Percentiles rank a stretch among this genome's conserved stretches.
phyloP scores from a whole-genome alignment of 148 eudicot species.

The Diospyros lotus region DNA sequence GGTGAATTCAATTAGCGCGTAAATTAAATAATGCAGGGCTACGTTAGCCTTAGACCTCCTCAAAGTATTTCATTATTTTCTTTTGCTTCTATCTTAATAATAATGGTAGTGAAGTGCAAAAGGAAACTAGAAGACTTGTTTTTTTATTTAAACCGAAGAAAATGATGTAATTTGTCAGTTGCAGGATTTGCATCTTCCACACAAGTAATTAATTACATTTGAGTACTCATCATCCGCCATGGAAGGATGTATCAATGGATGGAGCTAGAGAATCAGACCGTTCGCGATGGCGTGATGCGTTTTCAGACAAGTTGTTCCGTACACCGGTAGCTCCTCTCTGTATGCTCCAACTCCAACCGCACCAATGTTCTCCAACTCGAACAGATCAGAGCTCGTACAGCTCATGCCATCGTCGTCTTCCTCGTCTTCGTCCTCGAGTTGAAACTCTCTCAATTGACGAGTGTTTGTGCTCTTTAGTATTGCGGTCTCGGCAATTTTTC shows the following conservation, averaged over 20 bases:
- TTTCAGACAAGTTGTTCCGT: constrained; percentile 38
- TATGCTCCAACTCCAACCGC: constrained; percentile 26
- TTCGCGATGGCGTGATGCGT: constrained; percentile 36
- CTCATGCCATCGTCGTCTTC: constrained; percentile 40
- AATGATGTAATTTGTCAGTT: too few relatives aligned
- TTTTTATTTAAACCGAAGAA: too few relatives aligned
- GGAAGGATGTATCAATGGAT: not conserved
- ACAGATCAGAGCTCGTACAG: constrained; percentile 45
- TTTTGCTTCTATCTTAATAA: too few relatives aligned
- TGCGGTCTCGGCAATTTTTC: not conserved
- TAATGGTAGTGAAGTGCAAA: too few relatives aligned
- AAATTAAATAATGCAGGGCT: too few relatives aligned
- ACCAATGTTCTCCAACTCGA: constrained; percentile 43
- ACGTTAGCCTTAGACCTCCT: too few relatives aligned
- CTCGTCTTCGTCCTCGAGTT: constrained; percentile 17
- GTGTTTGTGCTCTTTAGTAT: constrained; percentile 8
- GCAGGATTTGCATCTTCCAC: not conserved
- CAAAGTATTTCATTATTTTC: too few relatives aligned
- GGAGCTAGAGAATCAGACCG: constrained; percentile 24
- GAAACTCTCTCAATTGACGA: not conserved
- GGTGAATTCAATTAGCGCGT: too few relatives aligned
- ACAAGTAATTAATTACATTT: not conserved
- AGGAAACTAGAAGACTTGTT: too few relatives aligned
- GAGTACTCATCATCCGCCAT: not conserved
- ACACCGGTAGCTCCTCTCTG: constrained; percentile 46